Conservation (phyloP, 2,329 filamentous ascomycete genomes). For the Pestalotiopsis sp. region DNA sequence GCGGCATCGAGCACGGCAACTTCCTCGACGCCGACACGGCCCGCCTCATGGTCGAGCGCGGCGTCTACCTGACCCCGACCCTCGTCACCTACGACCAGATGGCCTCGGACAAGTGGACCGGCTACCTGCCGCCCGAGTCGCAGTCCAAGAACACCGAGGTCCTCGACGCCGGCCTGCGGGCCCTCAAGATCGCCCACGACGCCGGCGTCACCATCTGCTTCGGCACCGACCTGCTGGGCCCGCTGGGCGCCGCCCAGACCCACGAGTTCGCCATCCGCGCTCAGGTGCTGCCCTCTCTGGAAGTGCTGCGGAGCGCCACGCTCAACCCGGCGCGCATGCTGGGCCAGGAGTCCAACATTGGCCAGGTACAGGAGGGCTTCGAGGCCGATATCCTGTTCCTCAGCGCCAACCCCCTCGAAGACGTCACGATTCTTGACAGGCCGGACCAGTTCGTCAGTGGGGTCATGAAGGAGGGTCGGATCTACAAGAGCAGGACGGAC, state of each 20-base stretch:
- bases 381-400: constrained; percentile 53
- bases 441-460: constrained; percentile 46
- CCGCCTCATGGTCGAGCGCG: constrained; percentile 47
- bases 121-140: constrained; percentile 42
- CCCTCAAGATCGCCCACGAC: constrained; percentile 47
- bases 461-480: constrained; percentile 54
- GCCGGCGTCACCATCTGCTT: constrained; percentile 57
- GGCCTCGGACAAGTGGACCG: constrained; percentile 40
- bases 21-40: constrained; percentile 41
- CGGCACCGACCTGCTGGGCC: constrained; percentile 56
- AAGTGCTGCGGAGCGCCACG: constrained; percentile 53
- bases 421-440: constrained; percentile 50
- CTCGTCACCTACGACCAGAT: constrained; percentile 52
- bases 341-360: constrained; percentile 43
- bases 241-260: constrained; percentile 49
- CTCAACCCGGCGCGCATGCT: constrained; percentile 51
- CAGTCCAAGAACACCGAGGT: constrained; percentile 50
- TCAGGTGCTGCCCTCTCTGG: constrained; percentile 40
- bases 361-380: constrained; percentile 49
- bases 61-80: constrained; percentile 52
- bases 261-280: constrained; percentile 50
- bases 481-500: constrained; percentile 33
- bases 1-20: constrained; percentile 50
- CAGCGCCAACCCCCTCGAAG: constrained; percentile 51
- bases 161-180: constrained; percentile 44